Conservation (phyloP, 768 basidiomycete genomes). For the Russula sp. region DNA sequence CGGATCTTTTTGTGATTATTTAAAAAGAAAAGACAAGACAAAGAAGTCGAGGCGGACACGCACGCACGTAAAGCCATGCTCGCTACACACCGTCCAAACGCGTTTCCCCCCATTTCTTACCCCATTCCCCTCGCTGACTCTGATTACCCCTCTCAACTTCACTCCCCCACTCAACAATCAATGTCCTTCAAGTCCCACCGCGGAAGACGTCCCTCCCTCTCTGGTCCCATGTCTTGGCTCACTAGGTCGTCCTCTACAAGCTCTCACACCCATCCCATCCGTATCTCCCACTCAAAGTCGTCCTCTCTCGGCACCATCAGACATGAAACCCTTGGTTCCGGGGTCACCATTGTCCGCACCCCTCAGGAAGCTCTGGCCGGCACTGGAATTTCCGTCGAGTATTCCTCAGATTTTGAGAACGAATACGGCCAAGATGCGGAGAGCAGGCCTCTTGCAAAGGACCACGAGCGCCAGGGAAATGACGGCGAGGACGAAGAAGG, state of each 20-base stretch:
- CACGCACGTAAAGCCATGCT: slow-evolving; percentile 15
- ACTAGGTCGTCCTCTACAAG: slow-evolving; percentile 32
- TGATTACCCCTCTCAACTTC: not conserved
- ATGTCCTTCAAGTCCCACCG: slow-evolving; percentile 24
- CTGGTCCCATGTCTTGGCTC: slow-evolving; percentile 40
- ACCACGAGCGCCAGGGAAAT: not conserved
- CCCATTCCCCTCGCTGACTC: slow-evolving; percentile 11
- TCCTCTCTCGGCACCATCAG: slow-evolving; percentile 30
- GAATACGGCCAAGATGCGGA: not conserved
- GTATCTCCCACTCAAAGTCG: slow-evolving; percentile 39
- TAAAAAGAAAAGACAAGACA: not conserved
- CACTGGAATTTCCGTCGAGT: slow-evolving; percentile 21
- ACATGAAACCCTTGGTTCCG: slow-evolving; percentile 52
- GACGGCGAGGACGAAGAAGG: not conserved
- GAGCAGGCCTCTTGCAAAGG: not conserved
- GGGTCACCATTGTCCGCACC: slow-evolving; percentile 70
- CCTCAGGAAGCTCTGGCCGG: slow-evolving; percentile 66
- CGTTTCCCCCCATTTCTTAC: slow-evolving; percentile 10
- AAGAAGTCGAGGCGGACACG: not conserved
- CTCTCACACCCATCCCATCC: slow-evolving; percentile 27
- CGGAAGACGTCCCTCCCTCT: slow-evolving; percentile 32
- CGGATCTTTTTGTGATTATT: not conserved
- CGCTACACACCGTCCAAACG: slow-evolving; percentile 7
- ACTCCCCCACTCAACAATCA: not conserved
- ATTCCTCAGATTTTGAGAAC: slow-evolving; percentile 4